These are phyloP conservation scores for Pigoraptor vietnamica DNA, from an alignment of 78 protist genomes.

Conservation along the genomic window DNA sequence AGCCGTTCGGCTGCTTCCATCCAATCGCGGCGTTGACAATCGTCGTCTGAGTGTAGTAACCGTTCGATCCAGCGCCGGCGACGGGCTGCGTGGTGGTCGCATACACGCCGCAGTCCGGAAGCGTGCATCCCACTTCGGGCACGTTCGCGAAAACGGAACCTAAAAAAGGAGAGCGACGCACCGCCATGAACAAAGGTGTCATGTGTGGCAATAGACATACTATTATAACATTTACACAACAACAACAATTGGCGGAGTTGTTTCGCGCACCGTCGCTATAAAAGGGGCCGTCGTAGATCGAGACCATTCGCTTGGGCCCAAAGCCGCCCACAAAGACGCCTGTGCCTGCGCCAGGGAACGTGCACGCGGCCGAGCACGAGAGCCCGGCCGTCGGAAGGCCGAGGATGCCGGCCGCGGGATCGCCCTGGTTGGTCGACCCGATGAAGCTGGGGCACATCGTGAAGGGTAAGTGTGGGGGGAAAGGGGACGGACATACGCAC, in stretches of 20 bases:
- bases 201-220: too few relatives aligned
- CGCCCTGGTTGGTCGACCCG: not conserved
- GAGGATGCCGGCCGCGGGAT: not conserved
- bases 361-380: not conserved
- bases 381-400: not conserved
- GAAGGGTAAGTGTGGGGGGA: not conserved
- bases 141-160: not conserved
- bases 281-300: slow-evolving; percentile 3
- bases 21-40: not conserved
- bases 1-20: not conserved
- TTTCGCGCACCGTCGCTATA: not conserved
- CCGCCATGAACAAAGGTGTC: too few relatives aligned
- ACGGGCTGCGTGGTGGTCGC: not conserved
- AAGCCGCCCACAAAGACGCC: not conserved
- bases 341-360: not conserved
- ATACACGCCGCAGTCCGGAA: not conserved
- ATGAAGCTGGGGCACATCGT: not conserved
- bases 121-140: not conserved
- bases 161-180: not conserved
- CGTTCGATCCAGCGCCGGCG: not conserved
- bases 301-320: not conserved
- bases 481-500: too few relatives aligned
- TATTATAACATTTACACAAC: not conserved
- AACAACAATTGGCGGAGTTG: not conserved
- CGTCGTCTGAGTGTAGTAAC: not conserved